Evolutionary conservation across 495 filamentous ascomycete species (phyloP), one percentile per base, ranked within the genome.

Genomic region (Penicillium canescens): DNA sequence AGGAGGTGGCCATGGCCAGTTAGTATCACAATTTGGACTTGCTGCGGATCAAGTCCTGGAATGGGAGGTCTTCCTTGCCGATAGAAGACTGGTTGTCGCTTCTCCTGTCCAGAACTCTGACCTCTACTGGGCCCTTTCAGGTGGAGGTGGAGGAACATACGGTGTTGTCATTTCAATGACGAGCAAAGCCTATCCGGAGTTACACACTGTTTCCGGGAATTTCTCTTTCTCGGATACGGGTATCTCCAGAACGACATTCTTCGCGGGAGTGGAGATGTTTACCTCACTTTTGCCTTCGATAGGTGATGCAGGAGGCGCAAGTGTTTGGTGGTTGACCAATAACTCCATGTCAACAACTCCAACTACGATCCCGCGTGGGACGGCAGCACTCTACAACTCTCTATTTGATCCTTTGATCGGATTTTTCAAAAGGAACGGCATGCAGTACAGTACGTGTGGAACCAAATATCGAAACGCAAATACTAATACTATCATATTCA

Each of bases 101-200:
- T 81, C 79, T 28, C 77, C 43, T 68, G 64, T 43, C 60, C 1
- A 79, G 44, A 78, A 86, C 47, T 21, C 65, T 0, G 86, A 88
- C 53, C 58, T 88, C 3, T 88, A 83, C 63, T 87, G 82, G 84
- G 85, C 85, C 2, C 68, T 87, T 46, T 69, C 78, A n/a, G 85
- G 85, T 0, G 84, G 85, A 7, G 85, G 84, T 13, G 82, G 75
- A 12, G 81, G 81, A 10, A 83, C 81, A 1, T 86, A 81, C 33
- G 84, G 79, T 8, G 74, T 86, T 31, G 70, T 86, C n/a, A 77
- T 74, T 24, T 79, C 76, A 0, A 70, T 78, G 35, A 85, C 82
- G 0, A 49, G 58, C 7, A 71, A 66, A 42, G 63, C 66, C 0
- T 59, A 76, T 49, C 52, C 57, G 0, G 84, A 82, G 49, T 66